Evolutionary conservation across 2,329 filamentous ascomycete species (phyloP).

Genomic region (Cordyceps javanica): DNA sequence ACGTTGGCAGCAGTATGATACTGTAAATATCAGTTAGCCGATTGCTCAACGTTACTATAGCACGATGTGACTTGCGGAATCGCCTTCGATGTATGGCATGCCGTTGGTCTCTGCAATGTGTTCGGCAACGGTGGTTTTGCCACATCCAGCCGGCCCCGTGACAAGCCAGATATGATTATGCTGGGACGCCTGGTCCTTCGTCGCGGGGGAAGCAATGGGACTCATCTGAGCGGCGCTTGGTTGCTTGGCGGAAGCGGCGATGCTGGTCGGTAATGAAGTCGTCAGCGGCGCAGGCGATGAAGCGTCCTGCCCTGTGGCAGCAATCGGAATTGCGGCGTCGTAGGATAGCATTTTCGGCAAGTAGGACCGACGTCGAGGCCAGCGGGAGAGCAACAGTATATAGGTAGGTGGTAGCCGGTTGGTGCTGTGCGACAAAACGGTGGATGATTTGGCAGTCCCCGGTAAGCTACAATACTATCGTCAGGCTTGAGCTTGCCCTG

Average conservation of each 20-base stretch:
- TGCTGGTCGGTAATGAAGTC: slow-evolving; percentile 23
- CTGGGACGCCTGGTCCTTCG: slow-evolving; percentile 19
- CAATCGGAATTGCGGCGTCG: slow-evolving; percentile 39
- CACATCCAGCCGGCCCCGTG: slow-evolving; percentile 72
- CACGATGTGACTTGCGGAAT: slow-evolving; percentile 57
- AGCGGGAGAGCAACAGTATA: slow-evolving; percentile 7
- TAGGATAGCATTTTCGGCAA: slow-evolving; percentile 42
- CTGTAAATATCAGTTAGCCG: slow-evolving; percentile 33
- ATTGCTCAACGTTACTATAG: slow-evolving; percentile 5
- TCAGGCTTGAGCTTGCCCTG: background rate
- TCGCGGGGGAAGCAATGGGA: slow-evolving; percentile 13
- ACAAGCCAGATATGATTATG: slow-evolving; percentile 73
- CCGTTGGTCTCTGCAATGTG: slow-evolving; percentile 56
- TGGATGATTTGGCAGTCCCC: background rate
- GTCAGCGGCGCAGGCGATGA: slow-evolving; percentile 22
- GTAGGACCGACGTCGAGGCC: background rate
- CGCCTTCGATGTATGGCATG: slow-evolving; percentile 70
- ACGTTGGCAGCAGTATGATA: slow-evolving; percentile 75
- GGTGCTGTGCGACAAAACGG: background rate
- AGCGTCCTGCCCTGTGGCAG: slow-evolving; percentile 35
- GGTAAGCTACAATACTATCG: slow-evolving; percentile 1
- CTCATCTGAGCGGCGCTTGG: slow-evolving; percentile 9
- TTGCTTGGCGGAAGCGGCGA: slow-evolving; percentile 22
- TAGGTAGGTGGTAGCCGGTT: background rate
- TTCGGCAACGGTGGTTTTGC: slow-evolving; percentile 70